Base-by-base conservation (phyloP, 2,329 filamentous ascomycete species). In the Ophiostoma angusticollis region DNA sequence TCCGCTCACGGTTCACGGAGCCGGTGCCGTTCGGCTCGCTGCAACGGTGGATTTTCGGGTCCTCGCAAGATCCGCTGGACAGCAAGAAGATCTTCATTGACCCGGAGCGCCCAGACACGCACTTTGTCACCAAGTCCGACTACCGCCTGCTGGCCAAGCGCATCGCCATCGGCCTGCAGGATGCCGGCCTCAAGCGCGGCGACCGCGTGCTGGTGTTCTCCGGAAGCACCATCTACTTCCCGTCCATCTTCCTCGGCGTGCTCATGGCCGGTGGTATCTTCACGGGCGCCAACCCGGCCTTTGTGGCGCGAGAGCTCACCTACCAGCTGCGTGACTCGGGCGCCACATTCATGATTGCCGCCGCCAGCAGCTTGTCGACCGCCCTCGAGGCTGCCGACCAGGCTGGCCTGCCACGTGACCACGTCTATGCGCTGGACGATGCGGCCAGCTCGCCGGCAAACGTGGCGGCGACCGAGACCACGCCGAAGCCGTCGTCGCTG, bases 191-290 rank as follows among this genome's bases (percentile, higher is more conserved):
- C 14, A 60, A 74, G 45, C 61, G 63, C 0, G 79, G 81, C 9
- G 82, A 86, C 48, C 73, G 81, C 2, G 73, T 89, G 5, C 61
- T 89, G 33, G 60, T 89, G 16, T 87, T 80, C 58, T 78, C 79
- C 0, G 72, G 75, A 17, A 89, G 87, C 57, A 78, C 71, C 47
- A 57, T 89, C 12, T 84, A 80, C 60, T 84, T 79, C 52, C 79
- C 83, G 0, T 64, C 73, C 1, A 63, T 83, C 1, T 73, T 87
- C 39, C 65, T 85, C 56, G 83, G 83, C 13, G 66, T 81, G 16
- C 65, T 85, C 36, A 85, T 85, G 74, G 80, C 83, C 0, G 81
- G 81, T 4, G 81, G 80, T 2, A 63, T 89, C 39, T 89, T 89
- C 60, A 81, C 78, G 0, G 83, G 81, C 19, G 58, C 58, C 27